Percentiles rank a stretch among this genome's conserved stretches.
These are phyloP conservation scores for Dactylis glomerata DNA, from an alignment of 176 grass and related monocot species.

Conservation along the genomic window DNA sequence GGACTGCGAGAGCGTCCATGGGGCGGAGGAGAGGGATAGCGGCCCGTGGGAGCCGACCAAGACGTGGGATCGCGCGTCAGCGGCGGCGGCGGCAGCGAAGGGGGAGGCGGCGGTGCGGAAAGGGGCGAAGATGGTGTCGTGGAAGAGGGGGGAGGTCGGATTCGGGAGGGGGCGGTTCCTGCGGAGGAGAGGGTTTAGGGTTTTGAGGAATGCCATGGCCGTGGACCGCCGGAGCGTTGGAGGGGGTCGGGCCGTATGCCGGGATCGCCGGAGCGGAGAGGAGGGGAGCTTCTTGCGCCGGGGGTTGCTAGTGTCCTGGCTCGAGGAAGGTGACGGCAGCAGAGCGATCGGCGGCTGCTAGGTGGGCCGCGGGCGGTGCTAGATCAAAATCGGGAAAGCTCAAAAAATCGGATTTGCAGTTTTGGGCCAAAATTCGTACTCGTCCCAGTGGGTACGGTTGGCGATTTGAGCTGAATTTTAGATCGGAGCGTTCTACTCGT, in stretches of 20 bases:
- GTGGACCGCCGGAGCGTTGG: conserved; percentile 18
- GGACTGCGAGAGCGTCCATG: conserved; percentile 71
- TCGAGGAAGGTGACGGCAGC: background rate
- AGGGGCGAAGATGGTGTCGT: conserved; percentile 27
- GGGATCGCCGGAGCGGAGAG: background rate
- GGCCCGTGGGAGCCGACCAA: conserved; percentile 26
- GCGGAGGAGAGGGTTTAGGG: conserved; percentile 62
- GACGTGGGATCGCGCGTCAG: background rate
- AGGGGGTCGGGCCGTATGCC: background rate
- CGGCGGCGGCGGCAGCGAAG: background rate
- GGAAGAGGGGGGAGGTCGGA: conserved; percentile 20
- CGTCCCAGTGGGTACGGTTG: too few species aligned
- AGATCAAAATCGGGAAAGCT: too few species aligned
- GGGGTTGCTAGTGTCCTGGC: conserved; percentile 2
- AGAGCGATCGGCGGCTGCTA: background rate
- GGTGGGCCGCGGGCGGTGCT: background rate
- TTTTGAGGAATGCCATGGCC: conserved; percentile 66
- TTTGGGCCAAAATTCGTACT: too few species aligned
- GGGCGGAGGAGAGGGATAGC: conserved; percentile 56
- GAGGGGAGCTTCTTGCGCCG: conserved; percentile 21
- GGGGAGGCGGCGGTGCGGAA: conserved; percentile 1
- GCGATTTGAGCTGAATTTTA: too few species aligned
- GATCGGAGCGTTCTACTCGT: too few species aligned
- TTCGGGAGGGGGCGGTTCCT: conserved; percentile 28
- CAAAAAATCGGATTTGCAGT: too few species aligned